Base-by-base conservation (phyloP, 1,139 yeast species). In the Yamadazyma jaroonii region DNA sequence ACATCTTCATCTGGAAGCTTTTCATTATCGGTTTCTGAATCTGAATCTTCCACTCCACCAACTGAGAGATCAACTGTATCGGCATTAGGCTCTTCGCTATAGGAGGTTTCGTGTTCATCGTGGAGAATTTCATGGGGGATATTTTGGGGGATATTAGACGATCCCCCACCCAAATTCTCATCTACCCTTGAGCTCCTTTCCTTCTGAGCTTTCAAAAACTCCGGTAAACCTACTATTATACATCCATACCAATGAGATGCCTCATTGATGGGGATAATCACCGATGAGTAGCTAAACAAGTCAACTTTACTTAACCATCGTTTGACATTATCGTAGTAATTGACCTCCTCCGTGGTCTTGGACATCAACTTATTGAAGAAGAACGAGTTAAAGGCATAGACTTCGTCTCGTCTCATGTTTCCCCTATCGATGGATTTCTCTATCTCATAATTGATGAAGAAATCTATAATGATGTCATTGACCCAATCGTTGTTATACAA, bases 241-340 rank as follows among this genome's bases (percentile, higher is more conserved):
- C 88, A 83, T 33, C 90, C 81, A 54, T 82, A 87, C 99, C 99
- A 94, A 61, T 94, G 99, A 28, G 74, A 71, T 36, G 73, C 70
- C 47, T 82, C 87, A 57, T 88, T 88, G 9, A 94, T 81, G 0
- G 99, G 99, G 12, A 94, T 69, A 5, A 90, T 72, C 2, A 89
- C 67, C 50, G 73, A 79, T 34, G 79, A 74, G 51, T 72, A 80
- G 14, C 68, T 65, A 61, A 81, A 77, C 5, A 90, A 56, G 37
- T 84, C 83, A 20, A 86, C 62, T 48, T 83, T 84, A 35, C 74
- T 67, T 3, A 94, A 77, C 98, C 98, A 94, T 39, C 83, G 72
- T 45, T 77, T 77, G 22, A 90, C 82, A 48, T 83, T 84, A 1
- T 64, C 67, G 54, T 84, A 88, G 42, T 74, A 77, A 40, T 72